Base-by-base conservation (phyloP, 106 monocot species). In the Acanthochlamys bracteata region DNA sequence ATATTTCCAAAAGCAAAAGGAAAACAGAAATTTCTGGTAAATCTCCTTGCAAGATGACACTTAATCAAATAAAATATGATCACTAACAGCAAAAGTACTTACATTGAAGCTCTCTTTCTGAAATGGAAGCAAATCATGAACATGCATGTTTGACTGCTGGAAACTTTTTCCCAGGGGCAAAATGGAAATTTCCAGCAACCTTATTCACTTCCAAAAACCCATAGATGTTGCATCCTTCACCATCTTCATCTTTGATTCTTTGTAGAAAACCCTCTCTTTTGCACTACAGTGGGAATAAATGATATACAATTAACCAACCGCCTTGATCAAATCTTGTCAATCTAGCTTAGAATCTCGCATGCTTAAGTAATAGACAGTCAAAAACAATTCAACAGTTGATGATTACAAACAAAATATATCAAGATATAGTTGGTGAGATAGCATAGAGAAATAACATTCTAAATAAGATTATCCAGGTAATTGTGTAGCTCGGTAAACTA, bases 161-260 rank as follows among this genome's bases (percentile, higher is more conserved):
- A 90, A 96, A 67, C 96, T 89, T 83, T n/a, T 96, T 96, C 41
- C 96, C 96, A 25, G 96, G 91, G 0, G 91, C 84, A 85, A 96
- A 96, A 74, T 96, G 96, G 53, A 96, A 87, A 82, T 96, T 96
- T 65, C 96, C 96, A 53, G 86, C 96, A 61, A 96, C 96, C 65
- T 88, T 96, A 42, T 91, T 88, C 39, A 91, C 96, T 71, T 96
- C 91, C 26, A 96, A 69, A 56, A 91, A 96, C 46, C 96, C 96
- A 65, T 88, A 88, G 21, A 96, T 69, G 52, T 91, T 96, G 74
- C 96, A 96, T 39, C 96, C 96, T 91, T 96, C 96, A 57, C 91
- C 91, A 65, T 88, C 88, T 76, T 96, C 89, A 65, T 83, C 85
- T 72, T 96, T 96, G 20, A 96, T 89, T 40, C 75, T 84, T 61